These are phyloP conservation scores for Alternaria dauci DNA, from an alignment of 2,329 filamentous ascomycete genomes.

Conservation along the genomic window DNA sequence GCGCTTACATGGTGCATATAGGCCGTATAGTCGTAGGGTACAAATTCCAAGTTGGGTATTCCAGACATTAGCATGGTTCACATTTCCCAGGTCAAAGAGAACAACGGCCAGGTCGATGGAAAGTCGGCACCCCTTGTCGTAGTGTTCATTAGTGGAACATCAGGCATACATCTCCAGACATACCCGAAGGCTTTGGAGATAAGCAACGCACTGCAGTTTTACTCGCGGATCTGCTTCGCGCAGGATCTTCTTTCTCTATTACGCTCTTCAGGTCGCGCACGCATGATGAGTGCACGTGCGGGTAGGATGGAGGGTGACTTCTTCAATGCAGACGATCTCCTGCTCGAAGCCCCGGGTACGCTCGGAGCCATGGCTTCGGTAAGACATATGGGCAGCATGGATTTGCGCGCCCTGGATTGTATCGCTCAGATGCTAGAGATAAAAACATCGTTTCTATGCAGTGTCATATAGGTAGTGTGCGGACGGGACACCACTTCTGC, in stretches of 20 bases:
- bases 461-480: constrained; percentile 49
- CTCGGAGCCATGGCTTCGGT: constrained; percentile 44
- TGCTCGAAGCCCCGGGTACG: constrained; percentile 45
- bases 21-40: background rate
- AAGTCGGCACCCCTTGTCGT: constrained; percentile 50
- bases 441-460: constrained; percentile 49
- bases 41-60: background rate
- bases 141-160: constrained; percentile 59
- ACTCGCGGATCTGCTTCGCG: constrained; percentile 56
- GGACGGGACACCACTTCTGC: constrained; percentile 43
- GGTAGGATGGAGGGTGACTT: constrained; percentile 44
- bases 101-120: constrained; percentile 53
- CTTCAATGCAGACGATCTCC: constrained; percentile 48
- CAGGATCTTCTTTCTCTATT: constrained; percentile 55
- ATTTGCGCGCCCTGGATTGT: constrained; percentile 32
- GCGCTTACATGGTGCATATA: background rate
- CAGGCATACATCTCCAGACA: constrained; percentile 50
- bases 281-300: constrained; percentile 49
- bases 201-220: constrained; percentile 47
- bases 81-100: constrained; percentile 2
- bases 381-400: constrained; percentile 36
- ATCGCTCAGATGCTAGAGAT: constrained; percentile 41
- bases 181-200: constrained; percentile 45
- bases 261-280: constrained; percentile 6
- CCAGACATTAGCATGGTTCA: background rate